Evolutionary conservation across 306 rosid genomes (phyloP).

Genomic region (Lupinus albus): DNA sequence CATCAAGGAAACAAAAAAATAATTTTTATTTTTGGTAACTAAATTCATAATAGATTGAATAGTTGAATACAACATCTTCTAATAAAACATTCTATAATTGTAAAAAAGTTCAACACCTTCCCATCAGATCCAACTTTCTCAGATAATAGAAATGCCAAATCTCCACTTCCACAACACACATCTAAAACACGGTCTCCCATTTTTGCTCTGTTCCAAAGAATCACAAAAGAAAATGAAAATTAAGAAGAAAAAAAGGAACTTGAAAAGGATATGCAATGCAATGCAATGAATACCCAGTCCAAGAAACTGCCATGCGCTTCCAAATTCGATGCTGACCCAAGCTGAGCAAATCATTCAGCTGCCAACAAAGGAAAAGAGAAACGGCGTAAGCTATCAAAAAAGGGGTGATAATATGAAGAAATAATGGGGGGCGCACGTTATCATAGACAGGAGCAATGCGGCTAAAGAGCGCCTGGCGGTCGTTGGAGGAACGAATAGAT

Average conservation of each 20-base stretch:
- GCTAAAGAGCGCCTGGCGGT: constrained; percentile 68
- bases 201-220: constrained; percentile 61
- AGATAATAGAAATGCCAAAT: constrained; percentile 74
- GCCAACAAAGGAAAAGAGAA: neutral
- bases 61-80: no score
- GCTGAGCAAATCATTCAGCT: constrained; percentile 83
- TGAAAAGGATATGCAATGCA: constrained; percentile 6
- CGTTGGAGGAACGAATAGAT: constrained; percentile 50
- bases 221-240: neutral
- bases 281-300: constrained; percentile 62
- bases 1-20: no score
- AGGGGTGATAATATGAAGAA: neutral
- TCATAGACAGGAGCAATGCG: constrained; percentile 93
- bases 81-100: no score
- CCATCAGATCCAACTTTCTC: constrained; percentile 70
- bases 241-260: neutral
- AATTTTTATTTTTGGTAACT: no score
- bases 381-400: neutral
- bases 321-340: constrained; percentile 88
- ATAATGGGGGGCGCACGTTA: constrained; percentile 46
- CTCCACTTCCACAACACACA: constrained; percentile 97
- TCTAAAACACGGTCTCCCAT: constrained; percentile 74
- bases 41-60: no score
- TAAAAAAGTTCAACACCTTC: constrained; percentile 45
- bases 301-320: constrained; percentile 91